phyloP scores from a whole-genome alignment of 495 filamentous ascomycete genomes.

The Aeminium ludgeri region DNA sequence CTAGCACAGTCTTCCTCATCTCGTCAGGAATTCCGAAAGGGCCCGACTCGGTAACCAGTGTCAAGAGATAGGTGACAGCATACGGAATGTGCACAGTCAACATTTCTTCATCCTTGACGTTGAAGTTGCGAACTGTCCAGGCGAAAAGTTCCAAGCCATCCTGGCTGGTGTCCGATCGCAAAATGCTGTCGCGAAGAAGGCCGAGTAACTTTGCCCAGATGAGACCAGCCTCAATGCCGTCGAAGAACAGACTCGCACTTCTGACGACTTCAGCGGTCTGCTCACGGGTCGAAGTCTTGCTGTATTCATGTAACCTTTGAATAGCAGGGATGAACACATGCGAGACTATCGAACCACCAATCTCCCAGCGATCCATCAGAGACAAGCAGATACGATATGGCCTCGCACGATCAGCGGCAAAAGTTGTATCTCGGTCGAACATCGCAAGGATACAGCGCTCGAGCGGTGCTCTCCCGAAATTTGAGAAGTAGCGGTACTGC shows the following conservation, averaged over 20 bases:
- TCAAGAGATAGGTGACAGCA: constrained; percentile 46
- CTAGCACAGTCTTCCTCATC: neutral
- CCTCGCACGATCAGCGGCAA: constrained; percentile 55
- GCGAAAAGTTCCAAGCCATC: constrained; percentile 53
- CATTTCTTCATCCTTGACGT: constrained; percentile 94
- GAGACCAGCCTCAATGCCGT: constrained; percentile 82
- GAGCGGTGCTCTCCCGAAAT: constrained; percentile 57
- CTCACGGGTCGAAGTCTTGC: constrained; percentile 38
- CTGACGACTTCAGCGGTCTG: constrained; percentile 74
- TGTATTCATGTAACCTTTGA: constrained; percentile 55
- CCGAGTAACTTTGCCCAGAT: constrained; percentile 69
- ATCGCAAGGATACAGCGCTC: constrained; percentile 59
- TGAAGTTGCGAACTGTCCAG: constrained; percentile 79
- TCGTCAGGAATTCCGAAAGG: neutral
- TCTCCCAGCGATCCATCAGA: constrained; percentile 95
- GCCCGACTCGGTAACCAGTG: neutral
- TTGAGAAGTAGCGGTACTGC: constrained; percentile 53
- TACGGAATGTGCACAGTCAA: constrained; percentile 67
- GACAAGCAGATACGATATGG: constrained; percentile 87
- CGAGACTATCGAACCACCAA: constrained; percentile 75
- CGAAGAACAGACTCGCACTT: constrained; percentile 90
- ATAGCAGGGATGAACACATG: constrained; percentile 79
- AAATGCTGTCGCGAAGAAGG: constrained; percentile 32
- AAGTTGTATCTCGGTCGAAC: constrained; percentile 39
- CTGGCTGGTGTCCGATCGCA: constrained; percentile 28